phyloP scores from a whole-genome alignment of 2,329 filamentous ascomycete genomes.

The Colletotrichum tropicale region DNA sequence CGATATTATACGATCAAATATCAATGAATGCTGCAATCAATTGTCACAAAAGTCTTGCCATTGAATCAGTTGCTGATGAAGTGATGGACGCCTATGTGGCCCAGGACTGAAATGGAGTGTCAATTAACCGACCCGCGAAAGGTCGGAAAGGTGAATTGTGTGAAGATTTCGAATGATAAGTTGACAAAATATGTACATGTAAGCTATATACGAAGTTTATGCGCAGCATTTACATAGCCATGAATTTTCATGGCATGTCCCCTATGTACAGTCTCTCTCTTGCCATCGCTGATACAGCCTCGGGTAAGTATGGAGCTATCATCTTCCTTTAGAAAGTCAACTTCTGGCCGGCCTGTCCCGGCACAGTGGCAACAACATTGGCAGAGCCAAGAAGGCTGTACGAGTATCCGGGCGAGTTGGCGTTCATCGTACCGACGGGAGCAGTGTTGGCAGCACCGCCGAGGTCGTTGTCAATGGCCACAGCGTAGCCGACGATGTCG shows the following conservation, averaged over 20 bases:
- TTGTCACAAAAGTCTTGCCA: neutral
- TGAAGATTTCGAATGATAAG: neutral
- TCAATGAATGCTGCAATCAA: neutral
- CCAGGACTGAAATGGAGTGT: neutral
- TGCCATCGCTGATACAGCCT: neutral
- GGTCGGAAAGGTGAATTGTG: neutral
- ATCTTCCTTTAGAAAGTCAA: slow-evolving; percentile 21
- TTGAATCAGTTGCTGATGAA: neutral
- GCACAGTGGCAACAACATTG: slow-evolving; percentile 46
- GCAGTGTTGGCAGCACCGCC: slow-evolving; percentile 10
- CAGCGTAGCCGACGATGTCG: slow-evolving; percentile 9
- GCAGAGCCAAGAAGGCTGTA: slow-evolving; percentile 44
- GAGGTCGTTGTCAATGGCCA: slow-evolving; percentile 11
- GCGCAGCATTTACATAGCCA: neutral
- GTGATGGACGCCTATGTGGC: neutral
- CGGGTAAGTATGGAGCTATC: neutral
- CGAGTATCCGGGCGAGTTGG: slow-evolving; percentile 54
- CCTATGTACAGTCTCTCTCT: neutral
- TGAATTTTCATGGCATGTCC: neutral
- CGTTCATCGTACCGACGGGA: slow-evolving; percentile 44
- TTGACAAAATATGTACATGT: neutral
- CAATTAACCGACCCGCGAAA: neutral
- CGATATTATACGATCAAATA: neutral
- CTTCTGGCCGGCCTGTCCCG: slow-evolving; percentile 36
- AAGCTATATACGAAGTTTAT: neutral